Conservation (phyloP, 805 yeast genomes). For the Ogataea degrootiae region DNA sequence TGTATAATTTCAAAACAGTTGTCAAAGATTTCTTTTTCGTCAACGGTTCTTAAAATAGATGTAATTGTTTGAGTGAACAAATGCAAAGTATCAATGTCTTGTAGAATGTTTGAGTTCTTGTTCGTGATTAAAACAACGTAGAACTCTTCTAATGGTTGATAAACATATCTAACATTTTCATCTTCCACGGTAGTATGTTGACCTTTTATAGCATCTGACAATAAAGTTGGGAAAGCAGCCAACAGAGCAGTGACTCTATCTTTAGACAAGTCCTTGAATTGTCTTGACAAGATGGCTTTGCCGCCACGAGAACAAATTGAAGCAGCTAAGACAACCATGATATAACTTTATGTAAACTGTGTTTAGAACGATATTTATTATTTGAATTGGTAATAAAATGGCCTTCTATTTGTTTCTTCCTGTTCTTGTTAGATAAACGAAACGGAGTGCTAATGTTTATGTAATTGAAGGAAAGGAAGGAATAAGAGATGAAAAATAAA, state of each 20-base stretch:
- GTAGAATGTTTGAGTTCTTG: conserved; percentile 84
- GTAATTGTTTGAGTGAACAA: conserved; percentile 79
- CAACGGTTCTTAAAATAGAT: conserved; percentile 62
- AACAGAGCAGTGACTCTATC: conserved; percentile 83
- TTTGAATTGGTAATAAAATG: not conserved
- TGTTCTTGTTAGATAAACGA: too few species aligned
- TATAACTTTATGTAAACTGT: not conserved
- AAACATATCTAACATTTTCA: conserved; percentile 85
- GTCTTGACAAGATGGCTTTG: conserved; percentile 86
- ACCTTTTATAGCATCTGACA: conserved; percentile 57
- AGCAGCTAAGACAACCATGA: conserved; percentile 83
- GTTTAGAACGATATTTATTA: not conserved
- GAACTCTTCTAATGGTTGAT: conserved; percentile 92
- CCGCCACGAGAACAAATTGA: conserved; percentile 93
- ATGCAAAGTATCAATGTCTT: conserved; percentile 89
- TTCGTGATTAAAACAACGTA: conserved; percentile 89
- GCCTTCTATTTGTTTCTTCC: too few species aligned
- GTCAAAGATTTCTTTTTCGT: conserved; percentile 77
- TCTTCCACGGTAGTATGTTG: conserved; percentile 95
- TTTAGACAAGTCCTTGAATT: conserved; percentile 77
- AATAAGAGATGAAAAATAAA: too few species aligned
- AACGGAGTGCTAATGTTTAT: too few species aligned
- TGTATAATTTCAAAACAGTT: conserved; percentile 84
- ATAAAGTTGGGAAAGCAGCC: conserved; percentile 78
- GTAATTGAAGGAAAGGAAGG: too few species aligned